Base-by-base conservation (phyloP, 1,284 basidiomycete species). In the Heterobasidion parviporum region DNA sequence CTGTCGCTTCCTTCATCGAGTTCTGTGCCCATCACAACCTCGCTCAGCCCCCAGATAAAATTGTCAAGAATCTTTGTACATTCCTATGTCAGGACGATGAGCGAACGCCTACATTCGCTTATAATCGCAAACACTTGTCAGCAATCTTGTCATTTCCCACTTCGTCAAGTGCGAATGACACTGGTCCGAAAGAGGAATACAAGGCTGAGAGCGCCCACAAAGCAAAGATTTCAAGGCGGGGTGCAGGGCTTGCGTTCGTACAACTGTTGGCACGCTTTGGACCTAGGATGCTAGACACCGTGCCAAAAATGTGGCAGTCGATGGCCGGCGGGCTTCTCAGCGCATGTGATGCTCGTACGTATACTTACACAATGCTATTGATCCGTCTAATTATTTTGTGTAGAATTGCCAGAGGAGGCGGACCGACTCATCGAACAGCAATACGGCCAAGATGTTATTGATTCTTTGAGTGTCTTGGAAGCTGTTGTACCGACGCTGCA, bases 61-160 rank as follows among this genome's bases (percentile, higher is more conserved):
- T 99, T 55, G 85, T 99, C 64, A 94, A 94, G 74, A 99, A 99
- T 67, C 81, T 99, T 5, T 96, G 94, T 72, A 95, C 94, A 0
- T 99, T 99, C 72, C 76, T 99, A 6, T 99, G 96, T 70, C 91
- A 94, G 66, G 97, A 99, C 68, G 79, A 83, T 12, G 83, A 89
- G 33, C 82, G 89, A 56, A 98, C 95, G 0, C 94, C 96, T 1
- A 88, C 96, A 2, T 99, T 98, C 68, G 78, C 85, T 6, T 80
- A 78, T 66, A 74, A 76, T 7, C 82, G 82, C 55, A 78, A 81
- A 53, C 71, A 77, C 9, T 70, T 74, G 18, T 81, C 87, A 33
- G 94, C 91, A 1, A 91, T 99, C 43, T 73, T 94, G 33, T 91
- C 91, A 2, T 85, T 94, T 64, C 78, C 79, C 54, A 73, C 74